Conservation (phyloP, 805 yeast species). For the Priceomyces castillae region DNA sequence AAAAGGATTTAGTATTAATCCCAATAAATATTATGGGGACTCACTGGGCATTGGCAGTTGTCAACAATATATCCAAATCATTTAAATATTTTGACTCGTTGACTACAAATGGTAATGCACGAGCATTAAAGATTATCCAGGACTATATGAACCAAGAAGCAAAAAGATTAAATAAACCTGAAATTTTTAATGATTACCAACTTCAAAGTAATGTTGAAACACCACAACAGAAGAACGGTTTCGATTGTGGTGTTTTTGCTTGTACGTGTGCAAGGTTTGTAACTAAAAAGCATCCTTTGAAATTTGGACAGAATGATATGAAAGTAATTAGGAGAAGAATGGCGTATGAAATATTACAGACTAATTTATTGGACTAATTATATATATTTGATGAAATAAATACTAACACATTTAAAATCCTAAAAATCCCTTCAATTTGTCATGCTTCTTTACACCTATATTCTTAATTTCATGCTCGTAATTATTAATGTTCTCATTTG, state of each 20-base stretch:
- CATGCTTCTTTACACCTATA: slow-evolving; percentile 9
- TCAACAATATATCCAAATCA: slow-evolving; percentile 57
- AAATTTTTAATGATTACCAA: slow-evolving; percentile 20
- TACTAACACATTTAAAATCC: neutral
- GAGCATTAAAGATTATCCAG: slow-evolving; percentile 45
- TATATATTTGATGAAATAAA: neutral
- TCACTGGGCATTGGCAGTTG: slow-evolving; percentile 89
- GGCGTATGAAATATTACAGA: slow-evolving; percentile 56
- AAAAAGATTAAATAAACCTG: slow-evolving; percentile 37
- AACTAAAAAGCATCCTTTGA: slow-evolving; percentile 47
- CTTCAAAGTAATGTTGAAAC: slow-evolving; percentile 33
- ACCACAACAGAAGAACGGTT: slow-evolving; percentile 89
- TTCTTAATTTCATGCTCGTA: slow-evolving; percentile 29
- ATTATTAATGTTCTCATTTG: slow-evolving; percentile 44
- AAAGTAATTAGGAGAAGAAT: slow-evolving; percentile 59
- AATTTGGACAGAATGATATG: slow-evolving; percentile 70
- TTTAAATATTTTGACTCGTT: slow-evolving; percentile 81
- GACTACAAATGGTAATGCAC: slow-evolving; percentile 40
- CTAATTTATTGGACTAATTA: slow-evolving; percentile 23
- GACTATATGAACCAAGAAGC: slow-evolving; percentile 71
- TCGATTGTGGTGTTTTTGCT: slow-evolving; percentile 92
- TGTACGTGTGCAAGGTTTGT: slow-evolving; percentile 72
- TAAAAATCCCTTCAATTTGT: neutral
- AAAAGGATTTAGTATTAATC: slow-evolving; percentile 63
- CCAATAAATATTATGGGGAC: slow-evolving; percentile 83